Evolutionary conservation across 345 rosid genomes (phyloP), one percentile per base, ranked within the genome.

Genomic region (thale cress (Arabidopsis thaliana)): DNA sequence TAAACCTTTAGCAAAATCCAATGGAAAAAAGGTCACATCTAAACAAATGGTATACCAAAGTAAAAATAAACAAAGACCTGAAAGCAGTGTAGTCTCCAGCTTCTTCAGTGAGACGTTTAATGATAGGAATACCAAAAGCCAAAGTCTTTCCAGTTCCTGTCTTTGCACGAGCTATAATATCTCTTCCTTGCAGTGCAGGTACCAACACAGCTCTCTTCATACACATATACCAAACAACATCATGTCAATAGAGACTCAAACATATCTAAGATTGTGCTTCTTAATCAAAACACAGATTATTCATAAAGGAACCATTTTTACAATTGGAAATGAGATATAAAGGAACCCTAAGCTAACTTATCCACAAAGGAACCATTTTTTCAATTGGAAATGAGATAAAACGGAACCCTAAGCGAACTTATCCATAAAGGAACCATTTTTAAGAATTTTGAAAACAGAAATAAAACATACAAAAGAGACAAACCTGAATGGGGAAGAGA

Each of bases 111-210:
- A 95, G 88, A 5, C 79, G 82, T 81, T 95, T 95, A 40, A 95
- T 79, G 57, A 95, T 90, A 7, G 97, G 99, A 40, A 95, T 92
- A 32, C 97, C 99, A 42, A 95, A 95, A 65, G 99, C 99, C 76
- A 95, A 79, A 24, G 97, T 95, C 90, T 95, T 95, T n/a, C 99
- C 99, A 23, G 99, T 95, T 70, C 99, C 97, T 32, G 99, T 95
- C 85, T 92, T 92, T 2, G 99, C 99, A 80, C 99, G 97, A 81
- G 93, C 97, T 72, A 95, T 95, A 50, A 95, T 64, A 46, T 95
- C 99, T 49, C 88, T 83, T 49, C 97, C 97, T 87, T 95, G 77
- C 6, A 95, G 83, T 2, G 97, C 97, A 9, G 99, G 99, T 44
- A 80, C 68, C 28, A 92, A 68, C 72, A 95, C 99, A 78, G 99